Evolutionary conservation across 805 yeast species (phyloP).

Genomic region (Hanseniaspora mollemarum): DNA sequence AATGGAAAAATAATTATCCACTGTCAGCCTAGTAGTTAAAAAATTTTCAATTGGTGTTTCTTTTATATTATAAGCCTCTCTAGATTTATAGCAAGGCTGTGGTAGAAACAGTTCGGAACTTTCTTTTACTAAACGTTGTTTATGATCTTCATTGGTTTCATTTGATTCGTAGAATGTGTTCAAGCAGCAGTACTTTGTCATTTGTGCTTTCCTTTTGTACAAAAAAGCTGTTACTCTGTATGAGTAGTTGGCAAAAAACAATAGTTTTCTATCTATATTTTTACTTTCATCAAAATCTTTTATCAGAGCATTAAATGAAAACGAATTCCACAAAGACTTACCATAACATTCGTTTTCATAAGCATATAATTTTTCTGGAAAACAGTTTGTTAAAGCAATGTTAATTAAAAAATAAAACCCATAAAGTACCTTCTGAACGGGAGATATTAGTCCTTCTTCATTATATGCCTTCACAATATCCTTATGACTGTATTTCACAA

Average conservation of each 20-base stretch:
- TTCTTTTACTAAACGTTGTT: background rate
- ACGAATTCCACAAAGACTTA: conserved; percentile 5
- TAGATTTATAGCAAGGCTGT: conserved; percentile 10
- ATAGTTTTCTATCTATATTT: background rate
- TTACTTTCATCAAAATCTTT: background rate
- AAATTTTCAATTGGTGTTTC: conserved; percentile 12
- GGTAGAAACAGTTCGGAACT: conserved; percentile 6
- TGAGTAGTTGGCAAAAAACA: conserved; percentile 15
- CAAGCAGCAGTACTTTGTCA: conserved; percentile 4
- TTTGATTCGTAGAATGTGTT: conserved; percentile 1
- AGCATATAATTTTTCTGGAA: conserved; percentile 14
- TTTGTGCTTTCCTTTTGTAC: conserved; percentile 12
- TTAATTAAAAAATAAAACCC: conserved; percentile 16
- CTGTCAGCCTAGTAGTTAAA: conserved; percentile 8
- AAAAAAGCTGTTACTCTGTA: conserved; percentile 14
- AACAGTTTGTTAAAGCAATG: conserved; percentile 10
- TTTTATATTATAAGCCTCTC: conserved; percentile 14
- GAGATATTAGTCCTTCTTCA: conserved; percentile 8
- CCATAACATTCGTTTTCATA: conserved; percentile 13
- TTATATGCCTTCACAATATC: background rate
- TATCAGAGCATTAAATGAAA: conserved; percentile 1
- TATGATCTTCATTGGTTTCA: background rate
- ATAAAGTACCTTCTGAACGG: conserved; percentile 16
- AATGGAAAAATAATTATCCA: conserved; percentile 13
- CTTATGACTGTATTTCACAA: background rate